These are phyloP conservation scores for Heliosperma pusillum DNA, from an alignment of 148 eudicot species.

Conservation along the genomic window DNA sequence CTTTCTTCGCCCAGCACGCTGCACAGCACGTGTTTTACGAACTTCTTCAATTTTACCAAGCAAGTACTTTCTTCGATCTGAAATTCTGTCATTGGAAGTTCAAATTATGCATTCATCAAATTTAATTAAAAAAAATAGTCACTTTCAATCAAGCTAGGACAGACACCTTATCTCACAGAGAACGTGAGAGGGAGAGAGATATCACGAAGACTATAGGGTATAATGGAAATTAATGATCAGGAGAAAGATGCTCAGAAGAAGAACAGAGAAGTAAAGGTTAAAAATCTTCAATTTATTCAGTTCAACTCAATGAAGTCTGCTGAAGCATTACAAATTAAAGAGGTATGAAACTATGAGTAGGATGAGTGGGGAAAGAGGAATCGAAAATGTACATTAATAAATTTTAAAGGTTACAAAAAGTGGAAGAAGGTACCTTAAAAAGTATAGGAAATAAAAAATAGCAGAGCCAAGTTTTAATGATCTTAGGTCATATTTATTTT, in stretches of 20 bases:
- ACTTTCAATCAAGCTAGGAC: not conserved
- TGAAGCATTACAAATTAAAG: not conserved
- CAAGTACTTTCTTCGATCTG: conserved; percentile 65
- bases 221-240: not conserved
- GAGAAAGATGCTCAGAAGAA: not conserved
- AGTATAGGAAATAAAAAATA: not conserved
- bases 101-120: conserved; percentile 1
- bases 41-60: conserved; percentile 79
- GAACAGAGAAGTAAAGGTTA: not conserved
- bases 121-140: not conserved
- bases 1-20: conserved; percentile 85
- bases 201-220: not conserved
- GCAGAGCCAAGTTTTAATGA: not conserved
- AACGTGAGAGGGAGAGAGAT: not conserved
- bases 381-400: not conserved
- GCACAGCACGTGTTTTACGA: conserved; percentile 86
- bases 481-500: not conserved
- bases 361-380: not conserved
- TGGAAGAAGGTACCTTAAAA: not conserved
- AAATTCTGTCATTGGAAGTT: conserved; percentile 51
- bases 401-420: not conserved
- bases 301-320: not conserved
- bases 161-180: not conserved
- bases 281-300: not conserved
- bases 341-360: not conserved